Percentiles rank a stretch among this genome's conserved stretches.
Conservation (phyloP, 2,329 filamentous ascomycete genomes). For the Beauveria brongniartii region DNA sequence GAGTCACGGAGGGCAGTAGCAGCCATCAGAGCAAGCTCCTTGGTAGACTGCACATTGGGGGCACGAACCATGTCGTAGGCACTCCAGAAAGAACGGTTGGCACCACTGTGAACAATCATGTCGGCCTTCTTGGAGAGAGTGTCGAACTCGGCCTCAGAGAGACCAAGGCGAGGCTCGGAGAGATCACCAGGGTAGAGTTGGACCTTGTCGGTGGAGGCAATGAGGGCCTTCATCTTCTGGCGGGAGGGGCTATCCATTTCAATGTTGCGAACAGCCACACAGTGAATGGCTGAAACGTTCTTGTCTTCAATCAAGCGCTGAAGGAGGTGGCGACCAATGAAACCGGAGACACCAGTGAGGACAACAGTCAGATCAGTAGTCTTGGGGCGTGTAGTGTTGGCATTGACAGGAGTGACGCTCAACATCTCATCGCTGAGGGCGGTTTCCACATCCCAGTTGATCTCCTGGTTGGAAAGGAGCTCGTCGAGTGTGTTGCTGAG, state of each 20-base stretch:
- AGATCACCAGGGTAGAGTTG: constrained; percentile 30
- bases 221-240: constrained; percentile 7
- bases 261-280: constrained; percentile 31
- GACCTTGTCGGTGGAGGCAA: constrained; percentile 22
- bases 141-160: constrained; percentile 22
- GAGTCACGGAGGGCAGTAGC: constrained; percentile 15
- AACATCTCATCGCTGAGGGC: constrained; percentile 2
- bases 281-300: constrained; percentile 32
- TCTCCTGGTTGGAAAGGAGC: constrained; percentile 17
- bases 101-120: constrained; percentile 46
- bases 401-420: constrained; percentile 1
- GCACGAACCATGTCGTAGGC: constrained; percentile 26
- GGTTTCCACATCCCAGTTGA: constrained; percentile 7
- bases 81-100: constrained; percentile 31
- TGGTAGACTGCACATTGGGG: constrained; percentile 28
- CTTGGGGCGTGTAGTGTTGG: neutral
- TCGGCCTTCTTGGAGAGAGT: constrained; percentile 25
- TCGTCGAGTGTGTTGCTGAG: constrained; percentile 28
- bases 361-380: constrained; percentile 19
- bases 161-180: constrained; percentile 26
- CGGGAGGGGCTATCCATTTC: constrained; percentile 10
- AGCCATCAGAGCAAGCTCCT: constrained; percentile 25
- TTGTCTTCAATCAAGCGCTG: constrained; percentile 23
- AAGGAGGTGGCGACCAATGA: constrained; percentile 33
- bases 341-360: constrained; percentile 32